Evolutionary conservation across 2,329 filamentous ascomycete genomes (phyloP).

Genomic region (Fusarium verrucosum): DNA sequence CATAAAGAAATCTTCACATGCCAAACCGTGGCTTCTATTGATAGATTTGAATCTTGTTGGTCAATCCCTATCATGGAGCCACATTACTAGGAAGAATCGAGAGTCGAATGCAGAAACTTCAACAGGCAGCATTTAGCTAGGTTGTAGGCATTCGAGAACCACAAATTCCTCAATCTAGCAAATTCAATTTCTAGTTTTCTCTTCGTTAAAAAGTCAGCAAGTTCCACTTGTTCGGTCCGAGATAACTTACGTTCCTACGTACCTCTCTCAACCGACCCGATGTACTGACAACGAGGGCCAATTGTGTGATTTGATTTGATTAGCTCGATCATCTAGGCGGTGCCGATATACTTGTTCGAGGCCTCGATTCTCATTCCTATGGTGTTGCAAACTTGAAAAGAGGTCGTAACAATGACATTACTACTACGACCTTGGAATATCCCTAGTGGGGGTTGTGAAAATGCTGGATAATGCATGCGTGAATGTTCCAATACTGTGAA

Average conservation of each 20-base stretch:
- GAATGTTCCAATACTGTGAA: background rate
- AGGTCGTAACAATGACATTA: background rate
- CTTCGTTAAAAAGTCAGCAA: slow-evolving; percentile 15
- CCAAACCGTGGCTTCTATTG: slow-evolving; percentile 15
- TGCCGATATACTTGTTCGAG: background rate
- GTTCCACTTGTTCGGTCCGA: slow-evolving; percentile 25
- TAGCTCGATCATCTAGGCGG: slow-evolving; percentile 12
- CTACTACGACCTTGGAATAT: background rate
- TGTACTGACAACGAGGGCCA: slow-evolving; percentile 20
- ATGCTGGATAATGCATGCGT: background rate
- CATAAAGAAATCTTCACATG: slow-evolving; percentile 35
- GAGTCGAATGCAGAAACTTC: slow-evolving; percentile 29
- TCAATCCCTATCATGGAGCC: slow-evolving; percentile 10
- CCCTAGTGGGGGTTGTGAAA: background rate
- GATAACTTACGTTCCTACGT: slow-evolving; percentile 6
- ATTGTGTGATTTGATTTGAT: background rate
- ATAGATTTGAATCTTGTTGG: slow-evolving; percentile 2
- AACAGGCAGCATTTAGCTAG: slow-evolving; percentile 23
- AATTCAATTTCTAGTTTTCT: slow-evolving; percentile 17
- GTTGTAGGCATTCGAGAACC: slow-evolving; percentile 9
- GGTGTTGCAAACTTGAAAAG: background rate
- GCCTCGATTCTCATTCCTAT: slow-evolving; percentile 2
- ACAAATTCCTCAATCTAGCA: slow-evolving; percentile 22
- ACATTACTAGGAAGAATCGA: slow-evolving; percentile 34
- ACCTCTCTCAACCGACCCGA: slow-evolving; percentile 13